Evolutionary conservation across 768 basidiomycete genomes (phyloP).

Genomic region (Coprinopsis marcescibilis): DNA sequence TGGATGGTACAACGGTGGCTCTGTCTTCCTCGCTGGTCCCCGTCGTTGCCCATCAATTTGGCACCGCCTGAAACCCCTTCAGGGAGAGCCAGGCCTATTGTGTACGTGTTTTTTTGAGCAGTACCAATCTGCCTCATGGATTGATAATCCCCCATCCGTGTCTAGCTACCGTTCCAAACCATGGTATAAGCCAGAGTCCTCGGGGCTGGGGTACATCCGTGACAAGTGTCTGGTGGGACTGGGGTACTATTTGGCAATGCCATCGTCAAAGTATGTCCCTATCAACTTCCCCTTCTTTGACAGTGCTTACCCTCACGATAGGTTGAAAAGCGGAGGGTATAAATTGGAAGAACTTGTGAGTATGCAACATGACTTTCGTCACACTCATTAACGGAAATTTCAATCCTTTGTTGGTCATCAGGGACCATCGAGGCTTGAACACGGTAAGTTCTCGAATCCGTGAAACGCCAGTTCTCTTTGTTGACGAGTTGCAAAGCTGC

Average conservation of each 20-base stretch:
- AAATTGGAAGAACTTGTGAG: not conserved
- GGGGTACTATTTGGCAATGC: constrained; percentile 1
- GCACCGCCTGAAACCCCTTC: constrained; percentile 18
- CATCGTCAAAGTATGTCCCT: not conserved
- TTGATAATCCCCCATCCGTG: not conserved
- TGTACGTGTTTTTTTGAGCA: constrained; percentile 22
- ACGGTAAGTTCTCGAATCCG: not conserved
- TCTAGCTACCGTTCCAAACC: constrained; percentile 29
- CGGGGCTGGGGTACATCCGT: not conserved
- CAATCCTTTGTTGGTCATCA: too few species aligned
- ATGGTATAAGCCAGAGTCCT: constrained; percentile 41
- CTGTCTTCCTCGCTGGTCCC: constrained; percentile 29
- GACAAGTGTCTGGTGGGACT: not conserved
- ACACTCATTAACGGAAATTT: too few species aligned
- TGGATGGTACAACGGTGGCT: constrained; percentile 32
- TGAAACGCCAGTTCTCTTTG: not conserved
- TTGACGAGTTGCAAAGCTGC: not conserved
- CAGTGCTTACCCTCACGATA: not conserved
- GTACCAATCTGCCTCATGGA: too few species aligned
- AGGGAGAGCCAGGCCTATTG: constrained; percentile 22
- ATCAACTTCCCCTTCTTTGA: not conserved
- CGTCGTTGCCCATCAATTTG: constrained; percentile 18
- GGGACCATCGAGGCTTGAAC: not conserved
- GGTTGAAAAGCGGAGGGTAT: not conserved
- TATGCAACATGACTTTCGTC: too few species aligned